These are phyloP conservation scores for Pseudevernia furfuracea DNA, from an alignment of 495 filamentous ascomycete genomes.

Conservation along the genomic window DNA sequence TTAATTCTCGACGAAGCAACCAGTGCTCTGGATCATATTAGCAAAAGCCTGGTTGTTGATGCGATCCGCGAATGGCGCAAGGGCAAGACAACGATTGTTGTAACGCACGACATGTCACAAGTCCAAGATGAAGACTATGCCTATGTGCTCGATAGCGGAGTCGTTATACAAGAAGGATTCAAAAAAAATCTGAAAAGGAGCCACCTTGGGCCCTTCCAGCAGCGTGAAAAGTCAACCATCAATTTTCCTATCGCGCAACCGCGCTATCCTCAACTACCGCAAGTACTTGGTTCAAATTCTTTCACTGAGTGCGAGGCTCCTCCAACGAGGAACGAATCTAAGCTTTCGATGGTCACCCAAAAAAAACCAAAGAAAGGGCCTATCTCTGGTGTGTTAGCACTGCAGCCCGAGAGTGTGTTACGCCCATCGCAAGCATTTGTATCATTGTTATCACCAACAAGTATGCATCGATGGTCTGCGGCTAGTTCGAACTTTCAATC, in stretches of 20 bases:
- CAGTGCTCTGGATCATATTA: slow-evolving; percentile 66
- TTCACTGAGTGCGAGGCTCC: background rate
- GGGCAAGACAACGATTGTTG: slow-evolving; percentile 73
- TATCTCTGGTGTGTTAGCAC: background rate
- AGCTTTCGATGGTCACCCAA: background rate
- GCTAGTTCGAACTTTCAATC: background rate
- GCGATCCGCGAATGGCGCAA: slow-evolving; percentile 61
- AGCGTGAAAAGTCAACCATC: background rate
- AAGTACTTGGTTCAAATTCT: background rate
- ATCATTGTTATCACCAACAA: background rate
- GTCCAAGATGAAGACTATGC: slow-evolving; percentile 69
- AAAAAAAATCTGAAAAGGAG: slow-evolving; percentile 38
- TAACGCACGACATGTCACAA: slow-evolving; percentile 84
- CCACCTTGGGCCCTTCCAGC: slow-evolving; percentile 12
- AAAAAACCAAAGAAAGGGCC: background rate
- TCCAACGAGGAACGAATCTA: background rate
- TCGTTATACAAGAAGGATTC: slow-evolving; percentile 62
- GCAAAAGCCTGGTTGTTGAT: slow-evolving; percentile 62
- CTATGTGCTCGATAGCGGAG: slow-evolving; percentile 69
- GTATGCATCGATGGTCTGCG: background rate
- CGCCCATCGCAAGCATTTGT: background rate
- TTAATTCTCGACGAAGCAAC: slow-evolving; percentile 83
- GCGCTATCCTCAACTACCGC: background rate
- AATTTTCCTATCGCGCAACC: background rate
- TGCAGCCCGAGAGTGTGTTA: background rate